Base-by-base conservation (phyloP, 768 basidiomycete species). In the Galerina marginata region DNA sequence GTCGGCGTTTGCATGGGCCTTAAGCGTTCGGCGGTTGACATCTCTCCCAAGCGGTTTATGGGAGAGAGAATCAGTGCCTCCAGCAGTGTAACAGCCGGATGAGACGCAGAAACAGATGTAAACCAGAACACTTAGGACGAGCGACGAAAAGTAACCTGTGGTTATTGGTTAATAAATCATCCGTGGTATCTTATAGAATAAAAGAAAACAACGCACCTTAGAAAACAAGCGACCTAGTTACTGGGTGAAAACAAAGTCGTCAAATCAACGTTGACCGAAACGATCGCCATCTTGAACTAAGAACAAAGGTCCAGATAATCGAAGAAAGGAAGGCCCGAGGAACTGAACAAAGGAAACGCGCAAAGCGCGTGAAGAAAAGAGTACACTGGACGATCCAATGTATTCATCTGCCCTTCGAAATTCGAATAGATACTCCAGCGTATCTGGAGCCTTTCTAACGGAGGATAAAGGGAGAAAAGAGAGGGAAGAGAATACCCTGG, bases 81-180 rank as follows among this genome's bases (percentile, higher is more conserved):
- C 49, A 29, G 47, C 33, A 42, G 46, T 1, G 38, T 33, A 39
- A 43, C 47, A 58, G 33, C 49, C 39, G 23, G 10, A 23, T 37
- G 50, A 29, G 5, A 37, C 33, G 33, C 57, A 58, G 48, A 43
- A 49, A 36, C 57, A 58, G 26, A 38, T 40, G 50, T 51, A 29
- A 51, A 20, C 50, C 50, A 51, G 26, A 51, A 38, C 50, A 51
- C 50, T 20, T 25, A 20, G 20, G 23, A 47, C 40, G 40, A 42
- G 10, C 10, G 11, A 42, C 2, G 4, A 16, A 42, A 16, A n/a
- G n/a, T n/a, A n/a, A n/a, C 40, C 40, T 16, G 11, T 12, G 4
- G 4, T 42, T 42, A 14, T 42, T 12, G 3, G 11, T 42, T 42
- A 14, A 16, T 14, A 42, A 4, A 16, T 42, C 40, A 42, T 12